Percentiles rank a stretch among this genome's conserved stretches.
phyloP scores from a whole-genome alignment of 129 eudicot species.

The Helianthus tuberosus region DNA sequence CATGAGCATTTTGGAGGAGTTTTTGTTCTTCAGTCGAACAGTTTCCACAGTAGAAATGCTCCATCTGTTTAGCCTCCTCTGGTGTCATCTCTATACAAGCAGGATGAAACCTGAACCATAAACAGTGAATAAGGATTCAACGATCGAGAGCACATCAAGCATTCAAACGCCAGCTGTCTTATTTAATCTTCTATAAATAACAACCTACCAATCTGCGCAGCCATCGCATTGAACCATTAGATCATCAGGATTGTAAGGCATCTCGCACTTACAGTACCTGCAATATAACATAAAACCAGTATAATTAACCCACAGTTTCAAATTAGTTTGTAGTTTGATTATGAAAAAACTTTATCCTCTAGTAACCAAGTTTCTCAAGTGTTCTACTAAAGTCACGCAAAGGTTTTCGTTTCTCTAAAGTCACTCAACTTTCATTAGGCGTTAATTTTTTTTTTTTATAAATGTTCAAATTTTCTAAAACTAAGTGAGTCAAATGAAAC shows the following conservation, averaged over 20 bases:
- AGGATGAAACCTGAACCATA: conserved; percentile 87
- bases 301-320: not conserved
- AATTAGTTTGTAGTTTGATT: not conserved
- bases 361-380: too few relatives aligned
- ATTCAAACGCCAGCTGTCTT: too few relatives aligned
- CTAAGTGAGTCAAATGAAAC: too few relatives aligned
- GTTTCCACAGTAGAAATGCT: conserved; percentile 76
- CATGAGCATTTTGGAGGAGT: conserved; percentile 66
- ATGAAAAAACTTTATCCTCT: too few relatives aligned
- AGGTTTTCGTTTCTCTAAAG: too few relatives aligned
- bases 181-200: not conserved
- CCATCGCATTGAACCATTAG: conserved; percentile 95
- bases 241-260: conserved; percentile 98
- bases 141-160: not conserved
- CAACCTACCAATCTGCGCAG: conserved; percentile 82
- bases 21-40: conserved; percentile 79
- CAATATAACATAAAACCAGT: conserved; percentile 16
- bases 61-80: conserved; percentile 78
- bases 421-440: too few relatives aligned
- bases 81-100: conserved; percentile 80
- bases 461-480: too few relatives aligned
- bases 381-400: too few relatives aligned
- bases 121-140: conserved; percentile 1
- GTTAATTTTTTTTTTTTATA: too few relatives aligned
- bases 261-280: conserved; percentile 98